These are phyloP conservation scores for Dictyostelium capitatum DNA, from an alignment of 78 protist genomes.

Conservation along the genomic window DNA sequence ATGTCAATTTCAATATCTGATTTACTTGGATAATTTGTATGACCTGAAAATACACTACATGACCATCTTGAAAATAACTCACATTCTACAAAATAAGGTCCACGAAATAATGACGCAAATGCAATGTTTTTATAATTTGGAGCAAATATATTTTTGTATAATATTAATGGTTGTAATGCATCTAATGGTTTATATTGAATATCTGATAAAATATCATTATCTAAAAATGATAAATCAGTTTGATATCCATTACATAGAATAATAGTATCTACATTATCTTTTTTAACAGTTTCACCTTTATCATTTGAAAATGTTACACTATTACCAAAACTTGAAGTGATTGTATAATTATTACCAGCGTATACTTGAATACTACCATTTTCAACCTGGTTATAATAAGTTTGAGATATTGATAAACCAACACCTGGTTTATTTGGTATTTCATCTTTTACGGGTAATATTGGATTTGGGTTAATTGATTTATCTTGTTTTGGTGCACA, in stretches of 20 bases:
- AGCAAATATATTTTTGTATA: neutral
- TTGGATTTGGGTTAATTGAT: neutral
- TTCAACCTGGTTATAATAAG: neutral
- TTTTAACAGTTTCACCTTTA: neutral
- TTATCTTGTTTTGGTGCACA: neutral
- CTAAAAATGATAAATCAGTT: neutral
- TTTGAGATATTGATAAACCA: neutral
- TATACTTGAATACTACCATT: neutral
- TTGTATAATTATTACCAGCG: neutral
- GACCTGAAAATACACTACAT: neutral
- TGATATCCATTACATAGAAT: slow-evolving; percentile 2
- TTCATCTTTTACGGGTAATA: neutral
- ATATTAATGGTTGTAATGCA: neutral
- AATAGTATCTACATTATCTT: neutral
- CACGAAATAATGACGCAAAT: neutral
- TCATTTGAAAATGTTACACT: neutral
- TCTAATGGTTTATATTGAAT: neutral
- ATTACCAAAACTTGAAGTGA: neutral
- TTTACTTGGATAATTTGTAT: neutral
- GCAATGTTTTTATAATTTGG: neutral
- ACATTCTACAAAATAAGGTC: neutral
- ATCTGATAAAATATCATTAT: neutral
- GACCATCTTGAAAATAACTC: neutral
- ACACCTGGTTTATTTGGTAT: neutral
- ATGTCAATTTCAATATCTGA: neutral